These are phyloP conservation scores for Penicillium robsamsonii DNA, from an alignment of 495 filamentous ascomycete species.

Conservation along the genomic window DNA sequence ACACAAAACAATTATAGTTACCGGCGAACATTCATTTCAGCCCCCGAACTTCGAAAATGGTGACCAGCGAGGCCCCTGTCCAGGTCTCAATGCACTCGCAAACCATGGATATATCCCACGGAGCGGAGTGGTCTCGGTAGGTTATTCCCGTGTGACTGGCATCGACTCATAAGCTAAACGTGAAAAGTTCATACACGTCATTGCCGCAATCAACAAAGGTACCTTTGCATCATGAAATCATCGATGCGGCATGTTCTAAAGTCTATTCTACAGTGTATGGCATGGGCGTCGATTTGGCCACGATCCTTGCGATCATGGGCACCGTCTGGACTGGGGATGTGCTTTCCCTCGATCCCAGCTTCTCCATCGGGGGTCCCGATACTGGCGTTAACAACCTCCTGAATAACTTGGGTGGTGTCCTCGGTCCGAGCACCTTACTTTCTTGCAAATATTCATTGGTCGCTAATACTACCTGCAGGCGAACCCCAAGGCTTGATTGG, in stretches of 20 bases:
- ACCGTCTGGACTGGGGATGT: slow-evolving; percentile 51
- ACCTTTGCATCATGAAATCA: background rate
- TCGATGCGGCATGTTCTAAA: background rate
- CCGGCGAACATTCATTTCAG: slow-evolving; percentile 40
- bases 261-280: slow-evolving; percentile 37
- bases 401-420: slow-evolving; percentile 26
- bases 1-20: slow-evolving; percentile 21
- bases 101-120: slow-evolving; percentile 56
- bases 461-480: slow-evolving; percentile 15
- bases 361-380: slow-evolving; percentile 38
- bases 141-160: slow-evolving; percentile 5
- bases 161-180: slow-evolving; percentile 27
- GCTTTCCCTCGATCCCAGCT: slow-evolving; percentile 38
- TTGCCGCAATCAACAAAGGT: slow-evolving; percentile 35
- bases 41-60: slow-evolving; percentile 35
- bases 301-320: slow-evolving; percentile 51
- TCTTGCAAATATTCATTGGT: background rate
- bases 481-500: slow-evolving; percentile 48
- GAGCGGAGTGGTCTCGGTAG: slow-evolving; percentile 45
- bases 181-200: slow-evolving; percentile 25
- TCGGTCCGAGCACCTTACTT: slow-evolving; percentile 17
- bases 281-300: slow-evolving; percentile 50
- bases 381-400: slow-evolving; percentile 33
- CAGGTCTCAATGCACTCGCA: slow-evolving; percentile 52
- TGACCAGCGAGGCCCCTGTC: slow-evolving; percentile 49